phyloP scores from a whole-genome alignment of 305 asterid genomes.

The Coffea humblotiana region DNA sequence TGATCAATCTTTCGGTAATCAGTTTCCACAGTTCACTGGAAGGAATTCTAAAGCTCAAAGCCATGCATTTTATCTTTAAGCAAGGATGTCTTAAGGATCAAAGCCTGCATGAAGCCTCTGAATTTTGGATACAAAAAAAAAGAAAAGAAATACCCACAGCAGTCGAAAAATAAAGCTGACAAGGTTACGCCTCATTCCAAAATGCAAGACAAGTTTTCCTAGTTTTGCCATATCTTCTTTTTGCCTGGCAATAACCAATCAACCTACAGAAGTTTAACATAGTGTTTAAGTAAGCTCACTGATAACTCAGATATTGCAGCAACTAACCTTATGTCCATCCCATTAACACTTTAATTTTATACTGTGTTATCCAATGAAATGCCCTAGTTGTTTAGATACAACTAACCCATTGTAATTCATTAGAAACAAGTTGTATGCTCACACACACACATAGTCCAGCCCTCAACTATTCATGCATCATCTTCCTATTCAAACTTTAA shows the following conservation, averaged over 20 bases:
- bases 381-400: too few species aligned
- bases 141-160: neutral
- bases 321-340: too few species aligned
- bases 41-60: slow-evolving; percentile 5
- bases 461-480: too few species aligned
- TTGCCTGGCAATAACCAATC: neutral
- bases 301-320: neutral
- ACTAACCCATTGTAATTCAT: too few species aligned
- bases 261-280: neutral
- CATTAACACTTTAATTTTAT: too few species aligned
- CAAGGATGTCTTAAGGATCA: neutral
- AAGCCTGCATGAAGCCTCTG: neutral
- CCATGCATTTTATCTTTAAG: neutral
- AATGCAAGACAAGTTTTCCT: neutral
- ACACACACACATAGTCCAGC: too few species aligned
- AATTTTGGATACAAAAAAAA: neutral
- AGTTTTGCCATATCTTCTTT: neutral
- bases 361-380: too few species aligned
- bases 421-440: too few species aligned
- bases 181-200: too few species aligned
- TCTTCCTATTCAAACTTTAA: too few species aligned
- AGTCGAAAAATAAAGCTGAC: neutral
- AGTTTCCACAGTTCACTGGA: slow-evolving; percentile 3
- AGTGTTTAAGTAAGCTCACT: neutral
- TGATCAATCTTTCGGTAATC: slow-evolving; percentile 14